Base-by-base conservation (phyloP, 805 yeast species). In the Kuraishia hungarica region DNA sequence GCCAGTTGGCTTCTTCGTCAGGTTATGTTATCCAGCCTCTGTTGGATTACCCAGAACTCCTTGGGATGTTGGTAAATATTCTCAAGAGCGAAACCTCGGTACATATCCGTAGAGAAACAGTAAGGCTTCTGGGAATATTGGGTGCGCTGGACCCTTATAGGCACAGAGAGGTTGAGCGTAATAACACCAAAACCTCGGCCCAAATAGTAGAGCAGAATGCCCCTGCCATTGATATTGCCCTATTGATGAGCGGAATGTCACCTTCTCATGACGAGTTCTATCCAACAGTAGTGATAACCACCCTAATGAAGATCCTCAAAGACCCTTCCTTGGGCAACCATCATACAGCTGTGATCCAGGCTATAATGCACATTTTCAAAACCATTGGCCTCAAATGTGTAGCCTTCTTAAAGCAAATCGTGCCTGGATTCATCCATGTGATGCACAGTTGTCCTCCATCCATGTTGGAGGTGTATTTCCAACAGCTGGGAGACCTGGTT, bases 81-180 rank as follows among this genome's bases (percentile, higher is more conserved):
- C 72, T 94, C 55, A 88, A 88, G 59, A 82, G 91, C 56, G 97
- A 93, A 63, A 80, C 83, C 11, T 82, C 96, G 0, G 80, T 86
- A 2, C 72, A 80, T 2, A 84, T 89, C 7, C 82, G 94, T 63
- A 75, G 97, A 56, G 98, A 94, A 67, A 87, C 97, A 0, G 96
- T 94, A 1, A 79, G 93, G 59, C 71, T 94, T 23, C 74, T 94
- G 55, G 99, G 99, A 65, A 91, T 92, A 39, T 73, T 94, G 48
- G 99, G 99, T 59, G 99, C 99, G 0, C 73, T 94, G 51, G 99
- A 94, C 69, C 99, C 99, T 1, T 94, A 93, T 66, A 92, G 89
- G 65, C 96, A 91, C 61, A 82, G 97, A 55, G 97, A 90, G 62
- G 89, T 92, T 10, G 98, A 92, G 65, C 84, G 89, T 56, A 60